Conservation (phyloP, 345 rosid genomes). For the Salix viminalis region DNA sequence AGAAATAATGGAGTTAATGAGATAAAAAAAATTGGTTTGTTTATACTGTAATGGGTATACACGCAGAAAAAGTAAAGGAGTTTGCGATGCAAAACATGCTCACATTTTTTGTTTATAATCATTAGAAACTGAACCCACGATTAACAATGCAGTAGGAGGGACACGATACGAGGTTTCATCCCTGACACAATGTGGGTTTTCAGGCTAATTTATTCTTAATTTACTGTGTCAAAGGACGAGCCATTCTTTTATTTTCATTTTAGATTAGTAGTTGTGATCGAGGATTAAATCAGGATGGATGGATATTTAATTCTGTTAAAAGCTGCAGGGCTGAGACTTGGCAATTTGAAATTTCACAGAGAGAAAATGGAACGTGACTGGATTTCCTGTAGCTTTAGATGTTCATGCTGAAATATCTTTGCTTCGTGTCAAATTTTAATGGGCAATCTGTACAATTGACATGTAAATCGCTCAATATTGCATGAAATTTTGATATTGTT, state of each 20-base stretch:
- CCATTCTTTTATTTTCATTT: background rate
- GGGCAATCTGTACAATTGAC: background rate
- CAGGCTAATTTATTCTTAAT: background rate
- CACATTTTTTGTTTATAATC: background rate
- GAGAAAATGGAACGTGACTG: background rate
- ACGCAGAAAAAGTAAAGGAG: background rate
- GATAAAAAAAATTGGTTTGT: background rate
- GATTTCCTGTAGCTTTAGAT: background rate
- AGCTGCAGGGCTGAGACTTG: background rate
- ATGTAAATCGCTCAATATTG: background rate
- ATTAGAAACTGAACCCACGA: background rate
- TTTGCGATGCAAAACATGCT: background rate
- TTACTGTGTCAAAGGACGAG: background rate
- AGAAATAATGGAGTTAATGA: background rate
- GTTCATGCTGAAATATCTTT: background rate
- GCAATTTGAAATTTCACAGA: background rate
- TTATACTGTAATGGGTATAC: background rate
- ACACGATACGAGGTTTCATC: background rate
- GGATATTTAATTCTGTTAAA: background rate
- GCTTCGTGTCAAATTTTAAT: background rate
- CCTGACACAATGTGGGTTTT: background rate
- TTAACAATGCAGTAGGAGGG: background rate
- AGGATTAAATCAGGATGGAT: background rate
- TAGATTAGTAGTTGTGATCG: background rate
- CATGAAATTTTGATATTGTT: background rate